Evolutionary conservation across 75 land plant species (phyloP), one percentile per base, ranked within the genome.

Genomic region (Pinus taeda): DNA sequence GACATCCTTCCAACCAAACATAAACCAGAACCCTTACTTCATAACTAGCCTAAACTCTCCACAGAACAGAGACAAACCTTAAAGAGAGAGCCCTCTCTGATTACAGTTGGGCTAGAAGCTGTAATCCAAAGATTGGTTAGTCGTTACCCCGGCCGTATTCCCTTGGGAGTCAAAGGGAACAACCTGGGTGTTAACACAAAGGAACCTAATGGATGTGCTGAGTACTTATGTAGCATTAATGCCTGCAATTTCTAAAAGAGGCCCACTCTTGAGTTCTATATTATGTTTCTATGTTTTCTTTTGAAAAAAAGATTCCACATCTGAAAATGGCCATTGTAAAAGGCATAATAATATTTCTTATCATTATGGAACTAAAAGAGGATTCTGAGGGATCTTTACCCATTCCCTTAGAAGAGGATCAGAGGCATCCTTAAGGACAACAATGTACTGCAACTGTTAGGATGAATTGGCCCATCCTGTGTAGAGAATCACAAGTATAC

Each of bases 251-350:
- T 11, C 24, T 18, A 29, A 2, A 18, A 4, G 1, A 6, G 22
- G n/a, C 18, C 66, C 22, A 11, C 33, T 33, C 2, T 33, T 33
- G 33, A 33, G 33, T 1, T 22, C 24, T 63, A 18, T 3, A 11
- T 63, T 22, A 6, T 22, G 12, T 63, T 24, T 11, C 22, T 0
- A 63, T 6, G 22, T 81, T 29, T 80, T 67, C 11, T 78, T 42
- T 3, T 63, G 75, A 21, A 89, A 77, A 3, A 93, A 84, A 2
- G 65, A 21, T 30, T 86, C 82, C 18, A 90, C 29, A 56, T 90
- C 95, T 37, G 79, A 60, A 49, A 93, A 65, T 5, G 92, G 95
- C 90, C 90, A 90, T 76, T 90, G 92, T 18, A 88, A 13, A 36
- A 59, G 60, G 60, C 60, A 17, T 0, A 59, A 20, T 59, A 1